These are phyloP conservation scores for Hericium coralloides DNA, from an alignment of 768 basidiomycete species.

Conservation along the genomic window DNA sequence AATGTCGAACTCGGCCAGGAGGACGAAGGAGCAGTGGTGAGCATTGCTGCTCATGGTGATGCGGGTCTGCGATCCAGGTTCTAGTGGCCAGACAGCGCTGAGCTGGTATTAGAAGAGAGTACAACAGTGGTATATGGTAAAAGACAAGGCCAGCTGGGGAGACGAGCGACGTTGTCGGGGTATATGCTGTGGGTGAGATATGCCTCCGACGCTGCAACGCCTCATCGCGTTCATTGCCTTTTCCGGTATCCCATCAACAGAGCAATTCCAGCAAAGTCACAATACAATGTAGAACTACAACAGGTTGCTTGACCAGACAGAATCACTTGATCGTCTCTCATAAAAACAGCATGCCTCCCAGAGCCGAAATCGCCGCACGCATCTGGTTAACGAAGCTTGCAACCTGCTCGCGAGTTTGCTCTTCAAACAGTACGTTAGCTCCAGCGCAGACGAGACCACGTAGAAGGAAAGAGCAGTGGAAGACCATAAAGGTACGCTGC, in stretches of 20 bases:
- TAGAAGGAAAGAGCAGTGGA: neutral
- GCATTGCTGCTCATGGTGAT: conserved; percentile 47
- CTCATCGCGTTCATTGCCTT: neutral
- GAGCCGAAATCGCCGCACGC: neutral
- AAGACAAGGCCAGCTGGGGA: neutral
- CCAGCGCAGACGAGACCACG: neutral
- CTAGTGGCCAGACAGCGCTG: neutral
- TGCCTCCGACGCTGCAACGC: neutral
- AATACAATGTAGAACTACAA: neutral
- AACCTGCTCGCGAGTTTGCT: neutral
- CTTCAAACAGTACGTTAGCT: neutral
- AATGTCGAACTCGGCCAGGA: conserved; percentile 99
- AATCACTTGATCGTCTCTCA: neutral
- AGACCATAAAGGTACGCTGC: neutral
- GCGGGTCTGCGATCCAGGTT: neutral
- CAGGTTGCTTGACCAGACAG: neutral
- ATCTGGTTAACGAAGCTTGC: neutral
- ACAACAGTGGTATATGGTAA: neutral
- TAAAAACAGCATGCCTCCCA: neutral
- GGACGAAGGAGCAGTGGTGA: conserved; percentile 83
- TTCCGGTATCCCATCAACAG: neutral
- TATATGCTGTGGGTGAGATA: neutral
- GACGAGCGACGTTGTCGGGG: neutral
- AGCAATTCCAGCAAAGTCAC: neutral
- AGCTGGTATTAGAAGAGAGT: neutral